These are phyloP conservation scores for Somion occarium DNA, from an alignment of 1,284 basidiomycete species.

Conservation along the genomic window DNA sequence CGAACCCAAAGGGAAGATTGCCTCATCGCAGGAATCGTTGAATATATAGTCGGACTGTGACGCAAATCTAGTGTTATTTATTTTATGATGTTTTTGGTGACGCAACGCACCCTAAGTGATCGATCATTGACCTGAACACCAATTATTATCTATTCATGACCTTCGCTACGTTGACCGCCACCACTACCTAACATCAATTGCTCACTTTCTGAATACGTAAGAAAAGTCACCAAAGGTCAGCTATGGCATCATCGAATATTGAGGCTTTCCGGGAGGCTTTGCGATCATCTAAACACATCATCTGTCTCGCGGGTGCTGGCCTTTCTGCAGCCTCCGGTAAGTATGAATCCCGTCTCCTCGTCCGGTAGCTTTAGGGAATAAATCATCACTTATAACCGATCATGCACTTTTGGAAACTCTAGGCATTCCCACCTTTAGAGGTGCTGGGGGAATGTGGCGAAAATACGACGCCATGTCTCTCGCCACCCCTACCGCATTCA, in stretches of 20 bases:
- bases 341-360: no score
- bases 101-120: no score
- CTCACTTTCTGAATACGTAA: no score
- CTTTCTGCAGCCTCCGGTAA: conserved; percentile 53
- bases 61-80: neutral
- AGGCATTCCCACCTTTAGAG: conserved; percentile 63
- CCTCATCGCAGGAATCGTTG: neutral
- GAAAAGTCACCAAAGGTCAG: no score
- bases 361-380: neutral
- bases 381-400: neutral
- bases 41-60: neutral
- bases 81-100: no score
- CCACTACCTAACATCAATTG: no score
- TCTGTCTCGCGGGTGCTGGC: conserved; percentile 57
- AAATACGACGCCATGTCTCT: conserved; percentile 30
- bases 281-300: conserved; percentile 38
- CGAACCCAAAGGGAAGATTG: neutral
- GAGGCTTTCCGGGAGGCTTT: conserved; percentile 16
- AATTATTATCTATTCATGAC: no score
- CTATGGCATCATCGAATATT: neutral
- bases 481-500: conserved; percentile 38
- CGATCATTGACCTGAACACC: no score
- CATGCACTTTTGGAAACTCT: no score
- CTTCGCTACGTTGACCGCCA: no score
- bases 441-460: conserved; percentile 36